Evolutionary conservation across 2,329 filamentous ascomycete species (phyloP), one percentile per base, ranked within the genome.

Genomic region (Drechslera avenae): DNA sequence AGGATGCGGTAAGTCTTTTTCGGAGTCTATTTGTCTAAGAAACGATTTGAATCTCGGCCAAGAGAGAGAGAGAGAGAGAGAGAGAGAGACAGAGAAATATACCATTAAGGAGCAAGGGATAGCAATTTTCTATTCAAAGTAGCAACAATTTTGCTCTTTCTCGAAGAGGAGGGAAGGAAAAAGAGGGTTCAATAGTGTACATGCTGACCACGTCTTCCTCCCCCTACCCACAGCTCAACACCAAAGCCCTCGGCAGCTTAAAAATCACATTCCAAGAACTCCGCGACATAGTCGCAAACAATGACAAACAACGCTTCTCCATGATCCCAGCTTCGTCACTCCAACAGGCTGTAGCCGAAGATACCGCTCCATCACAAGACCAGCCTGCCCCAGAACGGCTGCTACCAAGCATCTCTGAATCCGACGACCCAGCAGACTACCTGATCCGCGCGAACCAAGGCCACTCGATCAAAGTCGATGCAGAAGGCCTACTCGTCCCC

Each of bases 391-490:
- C 52, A 8, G 57, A 64, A 26, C 50, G 12, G 4, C 26, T 48
- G 5, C 41, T 62, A 6, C 26, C 49, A 28, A 19, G 46, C 10
- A 54, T 57, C 37, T 46, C 34, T 3, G 59, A 62, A 26, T 60
- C 59, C 6, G 70, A 72, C 7, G 78, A 88, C 41, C 81, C 90
- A 0, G 73, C 80, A 0, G 81, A 88, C 72, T 97, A 87, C 78
- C 81, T 95, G 26, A 97, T 99, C 75, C 91, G 94, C 66, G 94
- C 94, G 21, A 96, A 95, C 68, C 94, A 97, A 77, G 94, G 94
- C 46, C 94, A 97, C 78, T 91, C 85, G 64, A 89, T 99, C 68
- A 85, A 86, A 66, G 76, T 87, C 30, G 87, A 90, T 21, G 85
- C 85, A n/a, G 84, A 87, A 39, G 82, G 82, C 0, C 81, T 95